These are phyloP conservation scores for Suillus subluteus DNA, from an alignment of 768 basidiomycete species.

Conservation along the genomic window DNA sequence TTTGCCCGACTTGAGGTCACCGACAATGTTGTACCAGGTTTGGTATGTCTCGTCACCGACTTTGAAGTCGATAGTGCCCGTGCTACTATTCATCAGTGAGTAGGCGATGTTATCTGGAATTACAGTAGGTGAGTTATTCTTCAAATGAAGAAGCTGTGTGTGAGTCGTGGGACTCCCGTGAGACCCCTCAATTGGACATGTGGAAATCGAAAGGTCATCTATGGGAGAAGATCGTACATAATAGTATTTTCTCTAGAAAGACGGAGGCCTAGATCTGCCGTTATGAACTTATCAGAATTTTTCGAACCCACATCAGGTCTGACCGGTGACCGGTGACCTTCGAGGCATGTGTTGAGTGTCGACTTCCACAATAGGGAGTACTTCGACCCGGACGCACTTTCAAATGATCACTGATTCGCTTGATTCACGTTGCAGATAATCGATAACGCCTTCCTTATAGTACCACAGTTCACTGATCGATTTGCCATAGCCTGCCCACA, in stretches of 20 bases:
- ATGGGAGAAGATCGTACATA: not conserved
- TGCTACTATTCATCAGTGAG: slow-evolving; percentile 25
- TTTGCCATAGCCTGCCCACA: not conserved
- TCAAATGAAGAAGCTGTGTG: not conserved
- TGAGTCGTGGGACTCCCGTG: not conserved
- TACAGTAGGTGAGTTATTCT: not conserved
- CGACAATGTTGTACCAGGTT: slow-evolving; percentile 49
- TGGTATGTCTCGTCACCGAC: slow-evolving; percentile 31
- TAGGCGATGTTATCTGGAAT: too few species aligned
- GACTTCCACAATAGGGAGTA: not conserved
- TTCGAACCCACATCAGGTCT: not conserved
- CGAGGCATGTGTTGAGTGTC: not conserved
- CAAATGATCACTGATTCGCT: not conserved
- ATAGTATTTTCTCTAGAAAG: not conserved
- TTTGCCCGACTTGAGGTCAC: slow-evolving; percentile 38
- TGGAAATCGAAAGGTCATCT: not conserved
- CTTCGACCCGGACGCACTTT: not conserved
- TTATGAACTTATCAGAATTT: not conserved
- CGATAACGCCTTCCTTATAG: not conserved
- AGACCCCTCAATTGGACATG: not conserved
- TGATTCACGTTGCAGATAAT: not conserved
- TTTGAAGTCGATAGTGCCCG: slow-evolving; percentile 26
- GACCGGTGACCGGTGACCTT: not conserved
- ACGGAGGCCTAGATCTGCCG: not conserved
- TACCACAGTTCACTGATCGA: not conserved